A percentile compares a stretch with the other conserved stretches of the same genome.
phyloP scores from a whole-genome alignment of 2,329 filamentous ascomycete species.

The Colletotrichum sp. region DNA sequence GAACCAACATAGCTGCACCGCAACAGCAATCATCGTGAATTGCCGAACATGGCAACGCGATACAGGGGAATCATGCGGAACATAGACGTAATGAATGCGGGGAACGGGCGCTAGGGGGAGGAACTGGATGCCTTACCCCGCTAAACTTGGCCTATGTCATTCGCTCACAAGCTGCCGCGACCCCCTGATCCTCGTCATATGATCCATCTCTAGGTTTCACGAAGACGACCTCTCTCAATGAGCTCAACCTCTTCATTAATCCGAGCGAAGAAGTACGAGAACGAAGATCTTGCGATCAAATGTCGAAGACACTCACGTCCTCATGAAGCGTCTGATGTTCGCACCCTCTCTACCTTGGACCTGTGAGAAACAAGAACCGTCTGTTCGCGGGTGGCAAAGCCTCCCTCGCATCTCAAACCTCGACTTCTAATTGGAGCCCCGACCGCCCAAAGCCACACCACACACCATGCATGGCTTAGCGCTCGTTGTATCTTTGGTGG shows the following conservation, averaged over 20 bases:
- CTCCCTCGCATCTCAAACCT: background rate
- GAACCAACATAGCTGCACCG: too few species aligned
- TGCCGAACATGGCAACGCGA: too few species aligned
- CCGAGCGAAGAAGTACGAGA: background rate
- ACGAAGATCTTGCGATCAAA: background rate
- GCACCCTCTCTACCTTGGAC: background rate
- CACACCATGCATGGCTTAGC: constrained; percentile 5
- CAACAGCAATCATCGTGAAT: too few species aligned
- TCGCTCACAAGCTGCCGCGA: background rate
- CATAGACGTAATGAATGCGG: constrained; percentile 5
- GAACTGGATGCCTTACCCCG: background rate
- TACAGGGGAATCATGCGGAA: constrained; percentile 11
- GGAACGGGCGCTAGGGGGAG: background rate
- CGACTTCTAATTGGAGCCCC: background rate
- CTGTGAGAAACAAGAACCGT: background rate
- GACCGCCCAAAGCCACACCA: background rate
- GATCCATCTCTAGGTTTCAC: background rate
- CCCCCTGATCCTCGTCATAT: background rate
- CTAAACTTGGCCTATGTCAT: constrained; percentile 16
- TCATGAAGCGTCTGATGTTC: background rate
- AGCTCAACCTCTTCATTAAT: constrained; percentile 3
- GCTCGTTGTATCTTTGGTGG: background rate
- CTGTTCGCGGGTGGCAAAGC: background rate
- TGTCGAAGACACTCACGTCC: background rate
- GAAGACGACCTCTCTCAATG: background rate